Evolutionary conservation across 371 early-diverging fungal species (phyloP).

Genomic region (Actinomucor elegans): DNA sequence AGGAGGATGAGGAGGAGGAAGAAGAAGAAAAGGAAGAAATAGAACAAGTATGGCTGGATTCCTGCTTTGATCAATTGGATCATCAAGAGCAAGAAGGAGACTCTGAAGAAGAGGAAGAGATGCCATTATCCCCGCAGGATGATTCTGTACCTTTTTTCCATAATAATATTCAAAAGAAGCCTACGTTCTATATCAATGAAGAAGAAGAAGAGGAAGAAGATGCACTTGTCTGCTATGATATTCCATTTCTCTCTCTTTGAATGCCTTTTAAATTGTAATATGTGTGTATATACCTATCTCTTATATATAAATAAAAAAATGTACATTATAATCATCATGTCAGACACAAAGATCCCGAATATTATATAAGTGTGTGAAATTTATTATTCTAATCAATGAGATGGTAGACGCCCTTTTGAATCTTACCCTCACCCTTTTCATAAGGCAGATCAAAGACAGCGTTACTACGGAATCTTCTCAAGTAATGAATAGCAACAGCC

Average conservation of each 20-base stretch:
- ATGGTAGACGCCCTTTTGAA: constrained; percentile 65
- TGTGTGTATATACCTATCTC: not conserved
- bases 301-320: not conserved
- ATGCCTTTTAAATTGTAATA: not conserved
- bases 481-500: constrained; percentile 75
- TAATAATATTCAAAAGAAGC: not conserved
- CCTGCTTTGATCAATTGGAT: constrained; percentile 18
- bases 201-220: constrained; percentile 19
- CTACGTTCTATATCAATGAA: constrained; percentile 14
- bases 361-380: not conserved
- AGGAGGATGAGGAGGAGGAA: constrained; percentile 3
- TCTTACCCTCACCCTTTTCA: constrained; percentile 58
- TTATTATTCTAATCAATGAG: constrained; percentile 47
- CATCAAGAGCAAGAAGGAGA: constrained; percentile 10
- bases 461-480: constrained; percentile 79
- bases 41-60: constrained; percentile 17
- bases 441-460: constrained; percentile 65
- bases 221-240: constrained; percentile 11
- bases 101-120: constrained; percentile 15
- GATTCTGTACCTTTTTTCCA: not conserved
- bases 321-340: not conserved
- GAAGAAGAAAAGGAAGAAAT: constrained; percentile 3
- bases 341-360: not conserved
- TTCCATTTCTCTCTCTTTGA: constrained; percentile 15
- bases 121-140: constrained; percentile 22